These are phyloP conservation scores for Clavispora santaluciae DNA, from an alignment of 805 yeast genomes.

Conservation along the genomic window DNA sequence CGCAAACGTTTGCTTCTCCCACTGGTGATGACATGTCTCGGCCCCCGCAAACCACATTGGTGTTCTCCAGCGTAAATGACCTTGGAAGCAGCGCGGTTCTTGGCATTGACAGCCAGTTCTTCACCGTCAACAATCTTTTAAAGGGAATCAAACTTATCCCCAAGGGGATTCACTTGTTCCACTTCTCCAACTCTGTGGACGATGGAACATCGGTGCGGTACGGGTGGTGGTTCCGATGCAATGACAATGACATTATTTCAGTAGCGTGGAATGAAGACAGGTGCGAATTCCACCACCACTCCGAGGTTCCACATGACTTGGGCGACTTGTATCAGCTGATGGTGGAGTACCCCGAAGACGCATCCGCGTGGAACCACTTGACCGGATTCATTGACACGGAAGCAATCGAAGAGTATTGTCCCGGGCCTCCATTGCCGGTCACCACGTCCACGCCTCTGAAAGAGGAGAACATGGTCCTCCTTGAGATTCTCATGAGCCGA, in stretches of 20 bases:
- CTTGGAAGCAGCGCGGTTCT: conserved; percentile 14
- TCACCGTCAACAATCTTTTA: conserved; percentile 34
- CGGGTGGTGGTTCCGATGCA: conserved; percentile 38
- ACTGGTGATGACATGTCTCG: conserved; percentile 1
- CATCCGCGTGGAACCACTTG: conserved; percentile 13
- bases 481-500: conserved; percentile 26
- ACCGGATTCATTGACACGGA: conserved; percentile 18
- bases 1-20: too few species aligned
- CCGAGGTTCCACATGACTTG: conserved; percentile 21
- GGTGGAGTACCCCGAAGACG: conserved; percentile 36
- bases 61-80: conserved; percentile 8
- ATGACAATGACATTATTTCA: conserved; percentile 28
- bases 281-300: conserved; percentile 1
- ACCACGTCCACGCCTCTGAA: conserved; percentile 47
- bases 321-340: conserved; percentile 26
- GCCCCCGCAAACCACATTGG: conserved; percentile 23
- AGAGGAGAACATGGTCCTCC: conserved; percentile 42
- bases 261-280: conserved; percentile 31
- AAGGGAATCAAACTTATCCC: conserved; percentile 51
- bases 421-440: conserved; percentile 18
- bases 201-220: conserved; percentile 23
- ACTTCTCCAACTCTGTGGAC: conserved; percentile 30
- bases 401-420: conserved; percentile 18
- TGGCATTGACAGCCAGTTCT: conserved; percentile 50
- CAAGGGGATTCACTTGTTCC: conserved; percentile 51